Conservation (phyloP, 1,139 yeast species). For the Yamadazyma kanchanaburiensis region DNA sequence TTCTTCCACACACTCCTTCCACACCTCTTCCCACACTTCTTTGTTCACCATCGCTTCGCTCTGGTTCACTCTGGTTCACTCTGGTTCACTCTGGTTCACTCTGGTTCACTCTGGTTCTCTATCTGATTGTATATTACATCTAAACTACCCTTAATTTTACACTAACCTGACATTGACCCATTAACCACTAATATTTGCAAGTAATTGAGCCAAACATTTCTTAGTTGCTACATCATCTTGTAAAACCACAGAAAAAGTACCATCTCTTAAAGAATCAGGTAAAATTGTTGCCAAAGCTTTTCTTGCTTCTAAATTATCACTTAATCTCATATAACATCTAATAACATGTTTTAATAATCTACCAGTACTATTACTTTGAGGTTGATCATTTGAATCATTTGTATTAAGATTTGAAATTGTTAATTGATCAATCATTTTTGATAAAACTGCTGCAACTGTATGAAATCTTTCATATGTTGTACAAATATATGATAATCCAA, state of each 20-base stretch:
- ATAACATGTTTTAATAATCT: conserved; percentile 90
- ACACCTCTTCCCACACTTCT: no score
- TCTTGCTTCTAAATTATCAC: conserved; percentile 89
- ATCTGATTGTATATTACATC: no score
- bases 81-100: no score
- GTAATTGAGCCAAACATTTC: conserved; percentile 79
- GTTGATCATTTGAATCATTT: conserved; percentile 15
- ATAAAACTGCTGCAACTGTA: conserved; percentile 86
- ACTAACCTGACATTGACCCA: no score
- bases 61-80: no score
- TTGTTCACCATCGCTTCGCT: no score
- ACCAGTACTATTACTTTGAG: conserved; percentile 50
- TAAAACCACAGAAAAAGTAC: conserved; percentile 77
- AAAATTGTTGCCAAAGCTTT: conserved; percentile 79
- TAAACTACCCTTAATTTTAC: no score
- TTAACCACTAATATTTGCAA: conserved; percentile 64
- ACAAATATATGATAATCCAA: conserved; percentile 87
- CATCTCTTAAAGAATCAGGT: conserved; percentile 86
- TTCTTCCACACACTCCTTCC: no score
- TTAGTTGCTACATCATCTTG: conserved; percentile 89
- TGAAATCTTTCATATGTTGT: conserved; percentile 93
- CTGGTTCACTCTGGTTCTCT: no score
- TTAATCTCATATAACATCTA: conserved; percentile 84
- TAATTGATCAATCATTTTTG: conserved; percentile 86
- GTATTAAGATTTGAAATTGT: conserved; percentile 13